phyloP scores from a whole-genome alignment of 345 rosid species.

The Theobroma cacao region DNA sequence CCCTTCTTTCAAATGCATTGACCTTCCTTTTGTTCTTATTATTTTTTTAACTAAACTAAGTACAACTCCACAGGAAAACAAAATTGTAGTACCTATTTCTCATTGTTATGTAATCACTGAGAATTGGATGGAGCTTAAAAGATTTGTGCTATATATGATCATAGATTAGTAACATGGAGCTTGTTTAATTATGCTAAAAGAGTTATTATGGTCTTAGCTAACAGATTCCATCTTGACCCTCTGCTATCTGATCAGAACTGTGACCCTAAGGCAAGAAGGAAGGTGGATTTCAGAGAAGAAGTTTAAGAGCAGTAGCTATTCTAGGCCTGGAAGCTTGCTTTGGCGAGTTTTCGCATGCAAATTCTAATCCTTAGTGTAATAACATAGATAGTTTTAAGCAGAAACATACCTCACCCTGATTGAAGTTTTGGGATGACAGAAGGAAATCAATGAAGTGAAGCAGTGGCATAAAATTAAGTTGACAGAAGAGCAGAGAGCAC shows the following conservation, averaged over 20 bases:
- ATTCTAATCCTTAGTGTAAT: background rate
- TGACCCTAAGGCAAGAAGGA: background rate
- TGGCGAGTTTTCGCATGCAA: no score
- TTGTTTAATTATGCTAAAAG: background rate
- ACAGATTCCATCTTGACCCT: background rate
- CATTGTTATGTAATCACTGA: background rate
- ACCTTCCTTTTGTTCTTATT: background rate
- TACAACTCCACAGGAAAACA: no score
- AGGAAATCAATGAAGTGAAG: background rate
- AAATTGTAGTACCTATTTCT: background rate
- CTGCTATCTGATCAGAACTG: no score
- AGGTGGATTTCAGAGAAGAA: background rate
- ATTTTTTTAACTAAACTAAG: no score
- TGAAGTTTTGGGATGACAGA: background rate
- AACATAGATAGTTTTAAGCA: background rate
- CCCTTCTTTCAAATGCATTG: background rate
- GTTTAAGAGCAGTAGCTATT: background rate
- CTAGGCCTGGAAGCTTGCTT: no score
- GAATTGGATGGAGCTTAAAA: background rate
- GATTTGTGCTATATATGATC: no score
- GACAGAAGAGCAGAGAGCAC: conserved; percentile 18
- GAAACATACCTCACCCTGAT: background rate
- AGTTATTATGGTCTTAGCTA: background rate
- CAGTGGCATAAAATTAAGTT: background rate
- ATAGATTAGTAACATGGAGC: no score